Evolutionary conservation across 768 basidiomycete species (phyloP).

Genomic region (Leccinum rimulosum): DNA sequence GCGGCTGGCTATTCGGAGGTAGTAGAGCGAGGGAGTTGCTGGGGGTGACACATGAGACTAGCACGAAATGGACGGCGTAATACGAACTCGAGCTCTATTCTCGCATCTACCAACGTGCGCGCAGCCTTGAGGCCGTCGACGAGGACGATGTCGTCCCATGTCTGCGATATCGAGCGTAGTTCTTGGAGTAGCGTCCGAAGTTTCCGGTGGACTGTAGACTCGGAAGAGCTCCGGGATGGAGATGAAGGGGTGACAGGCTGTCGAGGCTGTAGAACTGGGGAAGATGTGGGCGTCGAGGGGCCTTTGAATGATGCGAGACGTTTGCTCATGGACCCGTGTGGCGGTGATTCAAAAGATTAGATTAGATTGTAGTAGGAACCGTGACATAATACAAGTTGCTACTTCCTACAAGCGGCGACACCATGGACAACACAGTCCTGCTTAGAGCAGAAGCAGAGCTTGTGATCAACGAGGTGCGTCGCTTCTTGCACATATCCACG

Average conservation of each 20-base stretch:
- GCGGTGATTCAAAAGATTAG: slow-evolving; percentile 15
- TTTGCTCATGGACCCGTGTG: slow-evolving; percentile 37
- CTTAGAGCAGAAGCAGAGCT: slow-evolving; percentile 33
- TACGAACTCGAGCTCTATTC: slow-evolving; percentile 83
- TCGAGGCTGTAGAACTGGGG: slow-evolving; percentile 51
- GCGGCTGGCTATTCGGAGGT: slow-evolving; percentile 52
- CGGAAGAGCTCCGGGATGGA: slow-evolving; percentile 38
- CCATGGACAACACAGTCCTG: slow-evolving; percentile 29
- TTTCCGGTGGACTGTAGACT: slow-evolving; percentile 82
- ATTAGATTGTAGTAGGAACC: slow-evolving; percentile 9
- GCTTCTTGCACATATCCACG: not conserved
- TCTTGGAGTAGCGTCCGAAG: slow-evolving; percentile 68
- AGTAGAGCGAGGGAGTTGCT: slow-evolving; percentile 66
- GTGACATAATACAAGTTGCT: no score
- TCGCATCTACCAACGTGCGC: slow-evolving; percentile 66
- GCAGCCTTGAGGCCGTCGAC: slow-evolving; percentile 78
- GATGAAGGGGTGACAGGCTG: slow-evolving; percentile 39
- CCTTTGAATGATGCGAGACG: slow-evolving; percentile 77
- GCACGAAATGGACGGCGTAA: not conserved
- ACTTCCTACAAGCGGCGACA: not conserved
- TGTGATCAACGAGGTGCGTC: slow-evolving; percentile 27
- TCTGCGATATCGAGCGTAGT: slow-evolving; percentile 55
- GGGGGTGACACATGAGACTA: not conserved
- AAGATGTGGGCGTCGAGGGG: slow-evolving; percentile 71
- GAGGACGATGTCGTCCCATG: slow-evolving; percentile 83